Base-by-base conservation (phyloP, 225 moss, liverwort and hornwort species). In the Polytrichum commune region DNA sequence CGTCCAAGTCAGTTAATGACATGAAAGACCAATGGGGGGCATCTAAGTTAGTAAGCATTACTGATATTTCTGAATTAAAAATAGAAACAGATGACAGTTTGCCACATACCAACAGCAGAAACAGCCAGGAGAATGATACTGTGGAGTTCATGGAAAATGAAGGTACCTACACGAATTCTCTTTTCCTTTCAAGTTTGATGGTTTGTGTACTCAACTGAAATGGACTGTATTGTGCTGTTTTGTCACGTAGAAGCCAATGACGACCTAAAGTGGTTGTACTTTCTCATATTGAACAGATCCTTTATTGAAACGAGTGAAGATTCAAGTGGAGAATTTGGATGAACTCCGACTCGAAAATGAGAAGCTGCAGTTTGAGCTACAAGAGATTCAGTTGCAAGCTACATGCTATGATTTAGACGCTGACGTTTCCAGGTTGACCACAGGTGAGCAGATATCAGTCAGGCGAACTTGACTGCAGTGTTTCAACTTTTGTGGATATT, bases 131-230 rank as follows among this genome's bases (percentile, higher is more conserved):
- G 54, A 25, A 18, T 19, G 5, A 7, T 26, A 27, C 18, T 53
- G 18, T 54, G 13, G 54, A 23, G 65, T 62, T 56, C 5, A 25
- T 20, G 70, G 78, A 74, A 75, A 69, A 33, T 66, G 74, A 75
- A 85, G 79, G 82, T 85, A 82, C 32, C 19, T 69, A 26, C 63
- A 33, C 53, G 5, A 46, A 19, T 29, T 64, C 72, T 53, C 30
- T 66, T 64, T 62, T 54, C 58, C 33, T 76, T 67, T 54, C 20
- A 61, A 32, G 62, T 71, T 18, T 73, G 63, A 73, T 23, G 29
- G 30, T 18, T 56, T 38, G 57, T 62, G 64, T 70, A 63, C 20
- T 63, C 57, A 29, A 58, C 20, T 62, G 53, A 64, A 54, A 55
- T 65, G 27, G 46, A 46, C 13, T 46, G 13, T 46, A 46, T 46